Conservation (phyloP, 257 asterid genomes). For the Henckelia pumila region DNA sequence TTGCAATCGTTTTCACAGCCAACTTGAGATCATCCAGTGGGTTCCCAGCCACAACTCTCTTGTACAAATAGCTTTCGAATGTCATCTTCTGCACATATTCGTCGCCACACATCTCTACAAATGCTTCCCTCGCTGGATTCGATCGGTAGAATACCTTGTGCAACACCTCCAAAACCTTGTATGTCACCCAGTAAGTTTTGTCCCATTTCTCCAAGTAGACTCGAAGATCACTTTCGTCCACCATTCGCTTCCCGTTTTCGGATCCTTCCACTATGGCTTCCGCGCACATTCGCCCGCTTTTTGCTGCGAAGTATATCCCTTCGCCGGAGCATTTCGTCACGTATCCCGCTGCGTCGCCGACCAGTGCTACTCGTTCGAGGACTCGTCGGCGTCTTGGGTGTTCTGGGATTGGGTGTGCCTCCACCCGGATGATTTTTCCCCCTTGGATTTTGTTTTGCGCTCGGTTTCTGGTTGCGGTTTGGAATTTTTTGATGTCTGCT, state of each 20-base stretch:
- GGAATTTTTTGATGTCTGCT: slow-evolving; percentile 78
- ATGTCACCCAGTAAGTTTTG: slow-evolving; percentile 86
- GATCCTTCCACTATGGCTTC: slow-evolving; percentile 89
- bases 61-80: slow-evolving; percentile 82
- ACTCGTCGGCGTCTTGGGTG: slow-evolving; percentile 79
- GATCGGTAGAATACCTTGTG: slow-evolving; percentile 89
- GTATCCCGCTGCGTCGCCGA: slow-evolving; percentile 92
- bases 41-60: slow-evolving; percentile 81
- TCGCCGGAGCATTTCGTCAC: slow-evolving; percentile 91
- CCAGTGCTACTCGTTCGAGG: slow-evolving; percentile 66
- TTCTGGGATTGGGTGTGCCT: slow-evolving; percentile 90
- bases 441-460: slow-evolving; percentile 79
- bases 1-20: slow-evolving; percentile 87
- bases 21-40: slow-evolving; percentile 84
- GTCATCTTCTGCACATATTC: slow-evolving; percentile 97
- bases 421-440: slow-evolving; percentile 76
- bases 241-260: slow-evolving; percentile 77
- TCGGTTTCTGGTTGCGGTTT: slow-evolving; percentile 66
- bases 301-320: slow-evolving; percentile 88
- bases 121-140: slow-evolving; percentile 91
- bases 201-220: slow-evolving; percentile 86
- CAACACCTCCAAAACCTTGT: slow-evolving; percentile 73
- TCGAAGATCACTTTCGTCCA: slow-evolving; percentile 76
- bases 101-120: slow-evolving; percentile 88
- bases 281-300: slow-evolving; percentile 92